Evolutionary conservation across 441 rosid genomes (phyloP).

Genomic region (Pelargonium myrrhifolium): DNA sequence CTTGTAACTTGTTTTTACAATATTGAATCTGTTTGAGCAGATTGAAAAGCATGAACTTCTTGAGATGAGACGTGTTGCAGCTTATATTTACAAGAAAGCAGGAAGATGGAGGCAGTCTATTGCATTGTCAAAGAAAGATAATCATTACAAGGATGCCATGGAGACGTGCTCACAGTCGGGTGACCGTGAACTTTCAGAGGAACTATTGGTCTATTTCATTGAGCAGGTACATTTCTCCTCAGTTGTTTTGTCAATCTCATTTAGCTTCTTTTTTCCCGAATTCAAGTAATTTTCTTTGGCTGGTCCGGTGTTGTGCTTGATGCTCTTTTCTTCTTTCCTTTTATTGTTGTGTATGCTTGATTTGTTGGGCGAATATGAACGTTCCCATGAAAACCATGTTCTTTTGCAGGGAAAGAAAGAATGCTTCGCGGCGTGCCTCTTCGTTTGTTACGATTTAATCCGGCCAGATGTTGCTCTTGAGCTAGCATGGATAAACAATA

Average conservation of each 20-base stretch:
- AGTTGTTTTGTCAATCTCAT: too few relatives aligned
- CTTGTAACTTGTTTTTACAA: constrained; percentile 17
- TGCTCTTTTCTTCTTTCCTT: too few relatives aligned
- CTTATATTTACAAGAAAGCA: constrained; percentile 94
- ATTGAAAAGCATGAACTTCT: constrained; percentile 97
- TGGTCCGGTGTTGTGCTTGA: too few relatives aligned
- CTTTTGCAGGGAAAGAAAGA: constrained; percentile 24
- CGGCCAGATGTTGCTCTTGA: constrained; percentile 22
- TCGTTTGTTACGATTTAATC: constrained; percentile 24
- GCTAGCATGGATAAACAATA: constrained; percentile 24
- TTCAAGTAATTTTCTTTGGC: too few relatives aligned
- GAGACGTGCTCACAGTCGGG: constrained; percentile 99
- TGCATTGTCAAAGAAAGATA: constrained; percentile 95
- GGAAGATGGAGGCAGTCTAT: constrained; percentile 99
- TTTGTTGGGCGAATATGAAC: too few relatives aligned
- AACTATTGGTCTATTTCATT: constrained; percentile 95
- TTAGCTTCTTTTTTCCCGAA: background rate
- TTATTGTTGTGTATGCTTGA: too few relatives aligned
- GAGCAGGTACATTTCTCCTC: too few relatives aligned
- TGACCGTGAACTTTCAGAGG: constrained; percentile 95
- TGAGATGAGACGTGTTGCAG: constrained; percentile 99
- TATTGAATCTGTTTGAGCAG: constrained; percentile 26
- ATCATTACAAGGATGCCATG: constrained; percentile 90
- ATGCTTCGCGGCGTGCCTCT: constrained; percentile 25
- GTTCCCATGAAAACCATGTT: too few relatives aligned